Evolutionary conservation across 352 stramenopile species (phyloP), one percentile per base, ranked within the genome.

Genomic region (Phytophthora niederhauseri): DNA sequence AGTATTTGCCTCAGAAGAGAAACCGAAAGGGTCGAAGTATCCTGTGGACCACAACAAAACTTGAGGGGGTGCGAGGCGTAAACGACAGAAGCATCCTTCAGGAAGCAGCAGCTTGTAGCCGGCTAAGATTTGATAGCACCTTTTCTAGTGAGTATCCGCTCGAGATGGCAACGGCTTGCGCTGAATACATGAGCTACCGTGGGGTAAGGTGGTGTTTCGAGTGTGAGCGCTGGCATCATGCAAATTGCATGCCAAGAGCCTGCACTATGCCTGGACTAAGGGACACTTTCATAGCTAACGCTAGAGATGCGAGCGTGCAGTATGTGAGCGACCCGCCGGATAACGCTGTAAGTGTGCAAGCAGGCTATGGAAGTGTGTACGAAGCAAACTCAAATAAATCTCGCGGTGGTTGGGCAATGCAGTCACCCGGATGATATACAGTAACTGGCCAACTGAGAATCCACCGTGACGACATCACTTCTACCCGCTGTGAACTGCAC

Each of bases 401-500:
- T 41, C 34, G 12, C 9, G 34, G 34, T 15, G 34, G 34, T 11
- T 34, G 11, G 9, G 34, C 34, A 15, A 15, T 41, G 9, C 9
- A 41, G 34, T 15, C 34, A 4, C 34, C 34, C 2, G 34, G 9
- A 41, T 9, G 34, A 41, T 41, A 41, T 15, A 41, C 12, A 5
- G 34, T 41, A 15, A 41, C 34, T 15, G 38, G 38, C 6, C 38
- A 46, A 19, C 38, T 46, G 14, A 14, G 38, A 20, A 46, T 46
- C 17, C 38, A 46, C 24, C 11, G 34, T 19, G 4, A 17, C 11
- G 60, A 66, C 34, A 54, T 66, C 3, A 60, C 50, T 4, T 66
- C 60, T 3, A 60, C 60, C 1, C 22, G 60, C 30, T 66, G 49
- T 45, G 60, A 60, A 60, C 6, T 51, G 2, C 24, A 66, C 12